Percentiles rank a stretch among this genome's conserved stretches.
phyloP scores from a whole-genome alignment of 2,329 filamentous ascomycete species.

The Bipolaris victoriae region DNA sequence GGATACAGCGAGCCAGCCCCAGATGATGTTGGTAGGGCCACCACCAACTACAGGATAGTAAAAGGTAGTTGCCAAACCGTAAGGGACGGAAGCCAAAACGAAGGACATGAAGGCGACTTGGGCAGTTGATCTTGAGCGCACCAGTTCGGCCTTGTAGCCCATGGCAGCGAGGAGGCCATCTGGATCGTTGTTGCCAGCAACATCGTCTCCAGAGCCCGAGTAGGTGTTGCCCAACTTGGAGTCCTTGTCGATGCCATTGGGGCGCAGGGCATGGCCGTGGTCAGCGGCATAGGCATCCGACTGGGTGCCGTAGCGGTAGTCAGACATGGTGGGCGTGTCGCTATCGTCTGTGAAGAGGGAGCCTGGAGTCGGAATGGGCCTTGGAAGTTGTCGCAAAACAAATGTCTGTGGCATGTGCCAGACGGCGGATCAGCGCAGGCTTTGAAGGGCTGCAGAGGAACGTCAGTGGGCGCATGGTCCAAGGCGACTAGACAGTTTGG shows the following conservation, averaged over 20 bases:
- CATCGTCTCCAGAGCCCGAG: slow-evolving; percentile 32
- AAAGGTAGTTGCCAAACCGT: slow-evolving; percentile 73
- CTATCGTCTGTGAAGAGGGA: slow-evolving; percentile 18
- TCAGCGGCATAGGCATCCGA: slow-evolving; percentile 45
- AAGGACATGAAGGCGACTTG: slow-evolving; percentile 79
- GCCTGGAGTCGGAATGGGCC: slow-evolving; percentile 14
- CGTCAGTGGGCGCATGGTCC: slow-evolving; percentile 34
- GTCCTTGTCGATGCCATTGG: slow-evolving; percentile 31
- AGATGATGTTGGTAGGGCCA: slow-evolving; percentile 72
- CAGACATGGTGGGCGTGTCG: slow-evolving; percentile 25
- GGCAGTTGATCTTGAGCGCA: slow-evolving; percentile 68
- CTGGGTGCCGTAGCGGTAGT: slow-evolving; percentile 42
- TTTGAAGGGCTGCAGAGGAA: slow-evolving; percentile 39
- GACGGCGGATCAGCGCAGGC: slow-evolving; percentile 28
- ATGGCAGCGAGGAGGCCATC: slow-evolving; percentile 68
- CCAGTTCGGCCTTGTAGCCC: slow-evolving; percentile 70
- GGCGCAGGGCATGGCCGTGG: slow-evolving; percentile 34
- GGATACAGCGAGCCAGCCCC: slow-evolving; percentile 74
- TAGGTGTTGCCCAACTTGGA: slow-evolving; percentile 34
- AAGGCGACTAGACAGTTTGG: slow-evolving; percentile 30
- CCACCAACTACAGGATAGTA: slow-evolving; percentile 71
- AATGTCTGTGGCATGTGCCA: slow-evolving; percentile 21
- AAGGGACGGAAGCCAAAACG: slow-evolving; percentile 75
- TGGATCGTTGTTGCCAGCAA: slow-evolving; percentile 51
- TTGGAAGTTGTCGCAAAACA: slow-evolving; percentile 26